Base-by-base conservation (phyloP, 352 stramenopile species). In the Plasmopara muralis region DNA sequence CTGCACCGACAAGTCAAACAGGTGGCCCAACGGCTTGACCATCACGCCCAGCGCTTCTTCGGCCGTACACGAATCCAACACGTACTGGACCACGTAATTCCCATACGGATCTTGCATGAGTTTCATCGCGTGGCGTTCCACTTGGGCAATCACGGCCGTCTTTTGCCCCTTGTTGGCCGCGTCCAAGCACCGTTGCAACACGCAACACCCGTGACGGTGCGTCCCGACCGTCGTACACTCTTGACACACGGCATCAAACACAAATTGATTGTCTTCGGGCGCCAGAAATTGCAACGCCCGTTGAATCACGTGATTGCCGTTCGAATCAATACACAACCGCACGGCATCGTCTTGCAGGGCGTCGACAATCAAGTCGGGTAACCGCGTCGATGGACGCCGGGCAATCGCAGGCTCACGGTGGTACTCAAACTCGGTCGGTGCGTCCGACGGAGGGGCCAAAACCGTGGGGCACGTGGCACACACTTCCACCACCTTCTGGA, bases 401-500 rank as follows among this genome's bases (percentile, higher is more conserved):
- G 20, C 3, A 3, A 25, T 25, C 20, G 20, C 20, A 25, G 20
- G 20, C 20, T 55, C 72, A 31, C 13, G 56, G 30, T 44, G 40
- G 15, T 53, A 42, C 38, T 63, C 51, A 47, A 42, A 42, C 16
- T 62, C 38, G 9, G 47, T 57, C 28, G 20, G 3, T 1, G 20
- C 77, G 48, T 79, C 83, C 43, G 72, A 81, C 59, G 60, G 1
- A 25, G 20, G 20, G 20, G 20, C 3, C 3, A 25, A 1, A 3
- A 25, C 20, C 20, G 20, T 25, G 20, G 31, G 31, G 6, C 7
- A 91, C 47, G 57, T 94, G 60, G 77, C 93, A 87, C 79, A 90
- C 35, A 98, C 83, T 68, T 99, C 95, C 13, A 99, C 95, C 49
- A 99, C 91, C 69, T 98, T 98, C 68, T 99, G 96, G 44, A 99